These are phyloP conservation scores for Drosera spatulata DNA, from an alignment of 179 eudicot species.

Conservation along the genomic window DNA sequence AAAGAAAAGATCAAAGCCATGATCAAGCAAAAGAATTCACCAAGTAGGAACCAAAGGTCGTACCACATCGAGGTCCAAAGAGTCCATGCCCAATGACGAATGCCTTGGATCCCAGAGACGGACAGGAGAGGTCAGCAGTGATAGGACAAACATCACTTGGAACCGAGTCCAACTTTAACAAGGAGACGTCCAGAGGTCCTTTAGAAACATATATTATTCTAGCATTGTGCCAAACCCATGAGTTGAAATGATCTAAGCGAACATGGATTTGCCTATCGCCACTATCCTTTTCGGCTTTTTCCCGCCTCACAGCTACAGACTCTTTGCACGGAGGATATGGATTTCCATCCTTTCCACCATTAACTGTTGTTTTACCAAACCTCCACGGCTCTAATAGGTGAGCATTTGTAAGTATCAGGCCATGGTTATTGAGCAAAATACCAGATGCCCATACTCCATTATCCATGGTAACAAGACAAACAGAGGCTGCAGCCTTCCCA, in stretches of 20 bases:
- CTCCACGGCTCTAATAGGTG: conserved; percentile 98
- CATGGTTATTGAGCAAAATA: conserved; percentile 64
- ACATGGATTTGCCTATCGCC: conserved; percentile 40
- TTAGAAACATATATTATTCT: conserved; percentile 66
- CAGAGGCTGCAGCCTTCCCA: conserved; percentile 55
- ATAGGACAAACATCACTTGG: conserved; percentile 61
- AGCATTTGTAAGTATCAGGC: conserved; percentile 92
- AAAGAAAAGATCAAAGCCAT: too few species aligned
- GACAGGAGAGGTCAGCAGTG: conserved; percentile 43
- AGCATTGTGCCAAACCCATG: conserved; percentile 81
- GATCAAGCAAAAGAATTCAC: background rate
- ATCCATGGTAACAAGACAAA: conserved; percentile 72
- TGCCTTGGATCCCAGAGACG: conserved; percentile 71
- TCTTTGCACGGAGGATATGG: conserved; percentile 16
- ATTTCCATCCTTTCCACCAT: conserved; percentile 27
- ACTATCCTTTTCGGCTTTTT: conserved; percentile 6
- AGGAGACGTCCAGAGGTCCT: conserved; percentile 81
- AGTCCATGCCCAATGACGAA: conserved; percentile 88
- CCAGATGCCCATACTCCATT: conserved; percentile 97
- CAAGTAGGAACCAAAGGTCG: conserved; percentile 1
- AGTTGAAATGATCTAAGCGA: conserved; percentile 56
- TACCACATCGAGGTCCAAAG: conserved; percentile 92
- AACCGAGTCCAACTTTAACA: conserved; percentile 66
- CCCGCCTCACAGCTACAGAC: conserved; percentile 7
- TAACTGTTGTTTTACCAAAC: conserved; percentile 42